Evolutionary conservation across 805 yeast species (phyloP), one percentile per base, ranked within the genome.

Genomic region (Lipomyces mesembrius): DNA sequence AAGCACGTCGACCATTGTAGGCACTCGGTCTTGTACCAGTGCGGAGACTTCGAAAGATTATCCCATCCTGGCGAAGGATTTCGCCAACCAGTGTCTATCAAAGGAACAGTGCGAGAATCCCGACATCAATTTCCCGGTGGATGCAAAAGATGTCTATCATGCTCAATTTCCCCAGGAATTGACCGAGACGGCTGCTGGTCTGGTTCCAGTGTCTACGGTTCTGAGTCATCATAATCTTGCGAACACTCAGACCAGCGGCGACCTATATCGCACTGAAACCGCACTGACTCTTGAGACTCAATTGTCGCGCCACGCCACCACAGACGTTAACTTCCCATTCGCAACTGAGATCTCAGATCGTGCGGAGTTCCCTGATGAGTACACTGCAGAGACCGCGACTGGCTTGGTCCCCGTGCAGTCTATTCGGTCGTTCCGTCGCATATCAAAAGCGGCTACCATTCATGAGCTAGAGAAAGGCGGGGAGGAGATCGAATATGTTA

Each of bases 131-230:
- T 83, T 84, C 68, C 89, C 93, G 14, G 68, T 70, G 54, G 61
- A 70, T 43, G 57, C 74, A 32, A 57, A 54, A 49, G 57, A 65
- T 20, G 71, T 64, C 27, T 56, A 37, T 11, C 63, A 68, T 32
- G 74, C 77, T 4, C 87, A 91, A 37, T 92, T 92, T 82, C 97
- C 97, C 5, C 97, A 92, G 80, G 97, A 92, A 76, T 92, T 90
- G 5, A 70, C 91, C 77, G 97, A 92, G 80, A 92, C 97, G 0
- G 83, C 85, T 61, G 90, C 97, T 4, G 97, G 97, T 68, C 81
- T 92, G 63, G 97, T 92, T 12, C 94, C 93, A 1, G 90, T 83
- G 2, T 76, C 79, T 61, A 83, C 88, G 0, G 77, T 86, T 32
- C 62, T 39, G 11, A 39, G 34, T 29, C 32, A 43, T 4, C 58